phyloP scores from a whole-genome alignment of 169 alveolate species.

The Miamiensis avidus region DNA sequence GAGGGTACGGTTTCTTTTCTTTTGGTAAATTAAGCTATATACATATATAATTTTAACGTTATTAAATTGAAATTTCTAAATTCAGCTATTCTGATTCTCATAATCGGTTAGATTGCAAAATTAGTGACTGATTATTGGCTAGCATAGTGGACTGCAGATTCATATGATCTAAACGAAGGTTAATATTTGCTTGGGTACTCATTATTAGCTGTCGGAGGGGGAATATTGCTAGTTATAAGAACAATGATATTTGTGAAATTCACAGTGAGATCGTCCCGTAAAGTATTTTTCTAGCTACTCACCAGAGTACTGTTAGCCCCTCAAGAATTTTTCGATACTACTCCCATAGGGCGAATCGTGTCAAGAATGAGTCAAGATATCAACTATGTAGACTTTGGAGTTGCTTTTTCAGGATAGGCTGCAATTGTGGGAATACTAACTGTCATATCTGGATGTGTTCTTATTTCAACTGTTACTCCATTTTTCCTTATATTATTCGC shows the following conservation, averaged over 20 bases:
- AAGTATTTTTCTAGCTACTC: conserved; percentile 34
- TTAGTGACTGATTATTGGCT: conserved; percentile 10
- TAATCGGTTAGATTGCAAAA: neutral
- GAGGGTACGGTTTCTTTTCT: neutral
- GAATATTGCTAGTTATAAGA: neutral
- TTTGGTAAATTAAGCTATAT: neutral
- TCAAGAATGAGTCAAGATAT: conserved; percentile 11
- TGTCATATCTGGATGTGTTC: neutral
- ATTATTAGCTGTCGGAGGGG: neutral
- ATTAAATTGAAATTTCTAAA: no score
- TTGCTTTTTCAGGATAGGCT: neutral
- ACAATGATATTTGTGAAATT: neutral
- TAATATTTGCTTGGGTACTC: neutral
- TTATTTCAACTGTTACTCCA: neutral
- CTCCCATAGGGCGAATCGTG: conserved; percentile 77
- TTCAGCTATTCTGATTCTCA: neutral
- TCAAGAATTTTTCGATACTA: conserved; percentile 64
- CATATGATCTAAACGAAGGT: neutral
- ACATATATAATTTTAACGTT: no score
- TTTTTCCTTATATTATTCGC: neutral
- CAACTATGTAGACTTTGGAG: neutral
- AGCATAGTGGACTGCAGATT: neutral
- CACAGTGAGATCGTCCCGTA: neutral
- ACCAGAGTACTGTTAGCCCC: conserved; percentile 43
- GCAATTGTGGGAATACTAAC: neutral